These are phyloP conservation scores for Buddleja alternifolia DNA, from an alignment of 257 asterid genomes.

Conservation along the genomic window DNA sequence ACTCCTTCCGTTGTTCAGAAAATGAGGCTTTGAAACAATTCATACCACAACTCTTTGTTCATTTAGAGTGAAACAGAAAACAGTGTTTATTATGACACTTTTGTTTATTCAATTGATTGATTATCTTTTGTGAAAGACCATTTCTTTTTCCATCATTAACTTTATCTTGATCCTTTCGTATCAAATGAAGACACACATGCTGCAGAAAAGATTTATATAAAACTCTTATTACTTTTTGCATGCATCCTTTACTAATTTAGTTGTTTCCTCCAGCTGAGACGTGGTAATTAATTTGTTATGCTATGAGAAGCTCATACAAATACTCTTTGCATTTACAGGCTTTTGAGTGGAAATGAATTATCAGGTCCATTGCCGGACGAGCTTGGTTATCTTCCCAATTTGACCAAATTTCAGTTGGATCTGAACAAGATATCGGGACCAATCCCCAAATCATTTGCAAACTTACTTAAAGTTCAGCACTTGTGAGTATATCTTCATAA, in stretches of 20 bases:
- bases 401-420: conserved; percentile 51
- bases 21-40: not conserved
- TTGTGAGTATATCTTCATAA: conserved; percentile 38
- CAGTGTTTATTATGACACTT: no score
- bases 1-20: not conserved
- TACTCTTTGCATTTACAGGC: conserved; percentile 36
- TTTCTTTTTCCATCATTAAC: no score
- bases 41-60: not conserved
- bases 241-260: no score
- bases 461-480: conserved; percentile 44
- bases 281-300: not conserved
- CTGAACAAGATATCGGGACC: conserved; percentile 49
- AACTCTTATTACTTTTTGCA: no score
- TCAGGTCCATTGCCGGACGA: conserved; percentile 54
- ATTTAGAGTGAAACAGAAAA: no score
- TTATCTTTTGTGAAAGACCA: no score
- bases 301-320: not conserved
- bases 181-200: not conserved
- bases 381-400: conserved; percentile 50
- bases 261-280: conserved; percentile 13
- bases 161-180: not conserved
- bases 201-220: not conserved
- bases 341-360: conserved; percentile 50
- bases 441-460: conserved; percentile 53
- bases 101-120: no score